Conservation (phyloP, 345 rosid genomes). For the Lenwebbia sp. region DNA sequence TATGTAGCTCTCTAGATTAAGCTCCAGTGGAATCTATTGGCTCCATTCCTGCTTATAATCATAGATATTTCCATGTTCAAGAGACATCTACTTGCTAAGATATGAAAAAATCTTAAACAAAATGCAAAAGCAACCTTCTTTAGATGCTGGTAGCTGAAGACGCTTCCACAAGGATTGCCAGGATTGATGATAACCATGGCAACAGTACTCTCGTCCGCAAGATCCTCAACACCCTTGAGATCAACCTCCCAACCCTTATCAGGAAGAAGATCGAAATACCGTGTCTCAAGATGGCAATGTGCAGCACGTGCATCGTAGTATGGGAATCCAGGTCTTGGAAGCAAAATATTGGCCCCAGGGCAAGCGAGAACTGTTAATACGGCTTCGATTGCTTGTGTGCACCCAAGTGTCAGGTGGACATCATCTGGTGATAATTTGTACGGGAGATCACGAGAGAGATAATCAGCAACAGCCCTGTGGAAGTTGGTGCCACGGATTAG, state of each 20-base stretch:
- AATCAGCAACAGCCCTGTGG: constrained; percentile 52
- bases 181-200: constrained; percentile 63
- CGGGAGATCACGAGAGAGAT: constrained; percentile 43
- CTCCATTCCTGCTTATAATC: background rate
- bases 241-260: constrained; percentile 64
- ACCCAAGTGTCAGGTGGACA: constrained; percentile 39
- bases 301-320: constrained; percentile 37
- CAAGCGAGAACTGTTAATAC: constrained; percentile 30
- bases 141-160: constrained; percentile 46
- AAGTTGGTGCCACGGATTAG: background rate
- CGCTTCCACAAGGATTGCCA: constrained; percentile 57
- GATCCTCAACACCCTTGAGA: constrained; percentile 41
- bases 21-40: background rate
- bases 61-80: background rate
- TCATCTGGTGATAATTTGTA: constrained; percentile 46
- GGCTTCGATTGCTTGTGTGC: constrained; percentile 51
- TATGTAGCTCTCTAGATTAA: background rate
- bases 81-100: background rate
- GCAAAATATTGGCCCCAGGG: constrained; percentile 57
- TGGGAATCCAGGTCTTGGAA: constrained; percentile 64
- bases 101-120: background rate
- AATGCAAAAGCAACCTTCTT: constrained; percentile 19
- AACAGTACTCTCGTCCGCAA: constrained; percentile 50
- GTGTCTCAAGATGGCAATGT: constrained; percentile 31
- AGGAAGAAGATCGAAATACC: constrained; percentile 57